These are phyloP conservation scores for Lathyrus aphaca DNA, from an alignment of 306 rosid species.

Conservation along the genomic window DNA sequence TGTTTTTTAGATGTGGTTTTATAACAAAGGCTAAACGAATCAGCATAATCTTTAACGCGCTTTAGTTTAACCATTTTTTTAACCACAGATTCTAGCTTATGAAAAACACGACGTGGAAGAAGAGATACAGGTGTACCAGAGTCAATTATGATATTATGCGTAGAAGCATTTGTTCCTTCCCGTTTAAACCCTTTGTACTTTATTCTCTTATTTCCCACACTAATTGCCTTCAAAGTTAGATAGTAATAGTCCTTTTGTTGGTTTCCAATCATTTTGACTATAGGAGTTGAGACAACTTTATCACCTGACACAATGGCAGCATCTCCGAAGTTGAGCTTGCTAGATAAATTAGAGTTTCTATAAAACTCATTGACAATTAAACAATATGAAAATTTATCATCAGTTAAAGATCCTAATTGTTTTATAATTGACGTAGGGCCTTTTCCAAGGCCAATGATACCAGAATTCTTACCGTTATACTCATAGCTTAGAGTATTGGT, in stretches of 20 bases:
- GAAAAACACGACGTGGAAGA: slow-evolving; percentile 36
- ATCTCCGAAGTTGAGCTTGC: slow-evolving; percentile 28
- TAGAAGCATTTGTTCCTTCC: background rate
- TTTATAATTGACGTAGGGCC: slow-evolving; percentile 42
- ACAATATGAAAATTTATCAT: slow-evolving; percentile 57
- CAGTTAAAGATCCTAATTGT: slow-evolving; percentile 39
- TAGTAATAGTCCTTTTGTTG: background rate
- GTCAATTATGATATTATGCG: slow-evolving; percentile 41
- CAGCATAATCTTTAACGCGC: background rate
- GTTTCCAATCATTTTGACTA: too few relatives aligned
- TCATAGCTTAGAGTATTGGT: background rate
- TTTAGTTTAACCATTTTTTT: background rate
- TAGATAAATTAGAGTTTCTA: background rate
- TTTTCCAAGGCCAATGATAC: slow-evolving; percentile 58
- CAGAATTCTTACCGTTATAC: slow-evolving; percentile 22
- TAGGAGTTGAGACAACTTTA: slow-evolving; percentile 17
- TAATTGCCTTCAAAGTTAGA: slow-evolving; percentile 10
- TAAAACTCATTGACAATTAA: slow-evolving; percentile 23
- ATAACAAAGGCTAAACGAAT: slow-evolving; percentile 32
- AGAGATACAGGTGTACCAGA: slow-evolving; percentile 40
- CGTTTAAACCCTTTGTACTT: background rate
- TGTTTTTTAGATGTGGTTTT: background rate
- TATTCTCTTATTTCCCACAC: slow-evolving; percentile 6
- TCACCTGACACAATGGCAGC: background rate
- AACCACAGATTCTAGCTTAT: slow-evolving; percentile 29